Conservation (phyloP, 306 rosid genomes). For the Gynostemma pentaphyllum region DNA sequence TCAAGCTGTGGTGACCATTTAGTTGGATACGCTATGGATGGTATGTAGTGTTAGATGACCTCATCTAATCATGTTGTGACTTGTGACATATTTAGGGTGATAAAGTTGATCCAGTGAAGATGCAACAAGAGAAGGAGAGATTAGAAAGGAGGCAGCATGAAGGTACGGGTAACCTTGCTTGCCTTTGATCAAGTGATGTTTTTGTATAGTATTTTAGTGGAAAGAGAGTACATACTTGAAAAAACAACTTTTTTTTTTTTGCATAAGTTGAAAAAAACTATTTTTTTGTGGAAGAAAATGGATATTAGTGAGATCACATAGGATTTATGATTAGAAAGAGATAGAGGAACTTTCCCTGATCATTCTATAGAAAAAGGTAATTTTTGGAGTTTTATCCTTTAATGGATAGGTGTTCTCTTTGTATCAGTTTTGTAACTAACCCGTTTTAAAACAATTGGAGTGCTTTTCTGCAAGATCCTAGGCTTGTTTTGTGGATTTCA, state of each 20-base stretch:
- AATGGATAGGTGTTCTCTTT: too few relatives aligned
- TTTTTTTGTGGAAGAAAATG: not conserved
- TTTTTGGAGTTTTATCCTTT: too few relatives aligned
- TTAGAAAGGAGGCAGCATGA: constrained; percentile 61
- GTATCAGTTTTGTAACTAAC: too few relatives aligned
- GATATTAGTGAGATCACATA: not conserved
- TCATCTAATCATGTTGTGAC: not conserved
- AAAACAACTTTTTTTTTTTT: too few relatives aligned
- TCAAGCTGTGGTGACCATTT: not conserved
- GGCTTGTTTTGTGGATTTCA: too few relatives aligned
- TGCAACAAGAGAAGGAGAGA: constrained; percentile 60
- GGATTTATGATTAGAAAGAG: too few relatives aligned
- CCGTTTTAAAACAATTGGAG: too few relatives aligned
- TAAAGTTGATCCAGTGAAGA: constrained; percentile 42
- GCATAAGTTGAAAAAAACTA: too few relatives aligned
- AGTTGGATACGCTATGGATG: not conserved
- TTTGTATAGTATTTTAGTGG: not conserved
- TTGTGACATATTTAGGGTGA: too few relatives aligned
- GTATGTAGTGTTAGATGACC: not conserved
- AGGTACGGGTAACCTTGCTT: constrained; percentile 32
- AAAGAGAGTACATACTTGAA: not conserved
- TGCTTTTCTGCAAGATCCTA: too few relatives aligned
- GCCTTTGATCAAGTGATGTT: not conserved
- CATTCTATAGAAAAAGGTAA: too few relatives aligned
- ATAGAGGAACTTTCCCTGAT: too few relatives aligned